Base-by-base conservation (phyloP, 768 basidiomycete genomes). In the Tremella yokohamensis region DNA sequence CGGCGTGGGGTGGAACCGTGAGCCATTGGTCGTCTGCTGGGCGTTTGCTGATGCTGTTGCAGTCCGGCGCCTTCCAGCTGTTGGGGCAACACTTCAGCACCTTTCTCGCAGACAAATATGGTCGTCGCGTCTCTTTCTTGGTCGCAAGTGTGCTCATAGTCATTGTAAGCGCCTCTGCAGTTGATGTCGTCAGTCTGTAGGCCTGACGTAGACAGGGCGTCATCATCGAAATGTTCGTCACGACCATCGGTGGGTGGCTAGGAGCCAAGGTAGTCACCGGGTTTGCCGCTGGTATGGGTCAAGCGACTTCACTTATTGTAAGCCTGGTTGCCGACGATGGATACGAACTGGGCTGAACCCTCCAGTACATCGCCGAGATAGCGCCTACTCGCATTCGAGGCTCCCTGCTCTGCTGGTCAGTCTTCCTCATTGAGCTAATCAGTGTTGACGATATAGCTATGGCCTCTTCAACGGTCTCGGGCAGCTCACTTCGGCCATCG, bases 371-470 rank as follows among this genome's bases (percentile, higher is more conserved):
- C 11, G 55, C 64, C 0, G 64, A 65, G 45, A 6, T 62, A 13
- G 52, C 64, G 6, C 64, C 64, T 42, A 59, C 63, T 61, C 61
- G 63, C 29, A 22, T 65, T n/a, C 40, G 64, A 42, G 64, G 64
- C 2, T 40, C 29, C 29, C 29, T 34, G 29, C 54, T 44, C 59
- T 62, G 57, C 49, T 65, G n/a, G 29, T 34, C 29, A 34, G 29
- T 34, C 29, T 34, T 11, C 11, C 29, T 6, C 29, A 6, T 34
- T 34, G 6, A 11, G 4, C 4, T 11, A 11, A 11, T 34, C 29
- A 34, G 29, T 1, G n/a, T 11, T 34, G 29, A 34, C 29, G 29
- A 34, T 11, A 34, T 8, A 22, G 59, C 26, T 65, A 65, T 24
- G 57, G 60, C 45, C 26, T 65, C 8, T 34, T 56, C 18, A 20